phyloP scores from a whole-genome alignment of 169 alveolate genomes.

The Cryptosporidium tyzzeri region DNA sequence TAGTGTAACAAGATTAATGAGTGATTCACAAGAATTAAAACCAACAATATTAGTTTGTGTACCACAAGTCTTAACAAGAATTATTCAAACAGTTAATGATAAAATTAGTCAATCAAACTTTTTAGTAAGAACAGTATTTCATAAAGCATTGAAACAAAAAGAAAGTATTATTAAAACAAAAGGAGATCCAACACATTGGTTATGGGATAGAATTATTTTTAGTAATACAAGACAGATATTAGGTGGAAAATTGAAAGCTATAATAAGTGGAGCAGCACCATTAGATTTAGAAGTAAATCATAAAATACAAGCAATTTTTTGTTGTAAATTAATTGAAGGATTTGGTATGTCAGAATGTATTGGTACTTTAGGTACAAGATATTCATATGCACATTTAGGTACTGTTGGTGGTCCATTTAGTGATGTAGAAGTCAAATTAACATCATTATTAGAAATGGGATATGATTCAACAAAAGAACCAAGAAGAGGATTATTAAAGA shows the following conservation, averaged over 20 bases:
- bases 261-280: slow-evolving; percentile 89
- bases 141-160: slow-evolving; percentile 38
- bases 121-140: slow-evolving; percentile 28
- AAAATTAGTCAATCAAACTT: slow-evolving; percentile 42
- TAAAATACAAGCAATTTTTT: slow-evolving; percentile 82
- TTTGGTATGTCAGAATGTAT: slow-evolving; percentile 87
- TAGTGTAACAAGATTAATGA: slow-evolving; percentile 83
- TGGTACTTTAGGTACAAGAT: slow-evolving; percentile 79
- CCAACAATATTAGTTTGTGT: slow-evolving; percentile 90
- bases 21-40: slow-evolving; percentile 84
- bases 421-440: slow-evolving; percentile 65
- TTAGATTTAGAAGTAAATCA: slow-evolving; percentile 80
- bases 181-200: slow-evolving; percentile 75
- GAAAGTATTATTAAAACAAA: slow-evolving; percentile 1
- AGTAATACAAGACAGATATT: slow-evolving; percentile 79
- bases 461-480: slow-evolving; percentile 83
- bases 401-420: slow-evolving; percentile 77
- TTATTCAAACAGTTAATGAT: slow-evolving; percentile 70
- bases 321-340: slow-evolving; percentile 88
- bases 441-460: slow-evolving; percentile 82
- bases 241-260: slow-evolving; percentile 86
- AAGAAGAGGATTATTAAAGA: slow-evolving; percentile 85
- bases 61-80: slow-evolving; percentile 86
- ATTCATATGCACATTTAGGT: slow-evolving; percentile 71
- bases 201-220: slow-evolving; percentile 75